Evolutionary conservation across 108 stramenopile species (phyloP).

Genomic region (Fistulifera solaris): DNA sequence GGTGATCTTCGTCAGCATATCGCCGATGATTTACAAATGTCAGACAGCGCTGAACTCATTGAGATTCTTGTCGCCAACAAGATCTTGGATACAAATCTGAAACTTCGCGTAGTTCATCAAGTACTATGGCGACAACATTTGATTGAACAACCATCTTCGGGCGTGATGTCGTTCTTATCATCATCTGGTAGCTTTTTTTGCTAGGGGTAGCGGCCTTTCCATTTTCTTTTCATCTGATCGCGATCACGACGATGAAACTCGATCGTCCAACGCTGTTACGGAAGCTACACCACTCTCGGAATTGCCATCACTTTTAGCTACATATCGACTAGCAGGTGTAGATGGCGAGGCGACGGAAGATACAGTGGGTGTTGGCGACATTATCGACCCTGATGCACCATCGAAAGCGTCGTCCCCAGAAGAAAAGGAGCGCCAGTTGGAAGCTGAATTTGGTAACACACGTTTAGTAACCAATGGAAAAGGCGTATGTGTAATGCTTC

Average conservation of each 20-base stretch:
- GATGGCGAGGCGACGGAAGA: conserved; percentile 89
- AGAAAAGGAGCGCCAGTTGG: conserved; percentile 47
- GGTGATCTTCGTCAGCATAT: conserved; percentile 64
- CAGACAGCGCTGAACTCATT: conserved; percentile 65
- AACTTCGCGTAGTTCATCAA: conserved; percentile 66
- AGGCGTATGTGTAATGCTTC: conserved; percentile 50
- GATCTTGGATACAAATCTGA: conserved; percentile 63
- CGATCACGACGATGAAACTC: neutral
- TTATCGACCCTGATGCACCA: conserved; percentile 69
- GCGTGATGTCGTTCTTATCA: neutral
- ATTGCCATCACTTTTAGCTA: conserved; percentile 66
- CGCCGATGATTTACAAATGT: conserved; percentile 79
- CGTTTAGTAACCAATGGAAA: conserved; percentile 33
- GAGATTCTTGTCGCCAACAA: conserved; percentile 79
- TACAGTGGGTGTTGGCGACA: conserved; percentile 39
- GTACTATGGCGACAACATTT: conserved; percentile 61
- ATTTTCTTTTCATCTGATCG: conserved; percentile 49
- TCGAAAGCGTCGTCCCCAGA: conserved; percentile 20
- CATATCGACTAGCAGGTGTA: conserved; percentile 70
- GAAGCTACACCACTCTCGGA: conserved; percentile 33
- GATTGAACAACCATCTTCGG: conserved; percentile 22
- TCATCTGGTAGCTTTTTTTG: conserved; percentile 11
- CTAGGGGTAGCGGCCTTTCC: conserved; percentile 48
- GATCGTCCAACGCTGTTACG: conserved; percentile 11
- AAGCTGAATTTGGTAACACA: conserved; percentile 71